These are phyloP conservation scores for Corniculantispora saksenae DNA, from an alignment of 2,329 filamentous ascomycete species.

Conservation along the genomic window DNA sequence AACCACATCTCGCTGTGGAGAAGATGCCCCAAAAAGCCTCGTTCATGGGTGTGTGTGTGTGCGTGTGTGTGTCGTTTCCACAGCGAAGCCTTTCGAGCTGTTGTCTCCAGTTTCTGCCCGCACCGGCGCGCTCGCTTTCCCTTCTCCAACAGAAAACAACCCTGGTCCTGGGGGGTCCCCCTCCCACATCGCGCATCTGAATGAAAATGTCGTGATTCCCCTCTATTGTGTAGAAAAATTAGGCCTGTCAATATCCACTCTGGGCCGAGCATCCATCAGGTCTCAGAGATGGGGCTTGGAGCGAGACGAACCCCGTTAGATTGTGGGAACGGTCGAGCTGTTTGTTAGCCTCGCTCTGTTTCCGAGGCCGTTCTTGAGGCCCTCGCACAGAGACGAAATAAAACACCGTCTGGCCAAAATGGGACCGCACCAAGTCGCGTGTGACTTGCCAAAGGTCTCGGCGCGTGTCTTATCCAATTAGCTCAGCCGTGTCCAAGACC, in stretches of 20 bases:
- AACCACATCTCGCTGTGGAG: neutral
- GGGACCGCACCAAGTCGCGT: neutral
- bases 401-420: neutral
- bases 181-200: conserved; percentile 10
- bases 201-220: conserved; percentile 11
- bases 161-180: neutral
- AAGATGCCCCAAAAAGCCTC: neutral
- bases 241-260: neutral
- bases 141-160: neutral
- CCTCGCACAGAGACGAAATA: neutral
- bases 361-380: neutral
- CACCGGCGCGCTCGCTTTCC: neutral
- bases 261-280: neutral
- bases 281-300: neutral
- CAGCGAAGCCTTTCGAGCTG: neutral
- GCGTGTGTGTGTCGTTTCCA: neutral
- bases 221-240: neutral
- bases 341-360: conserved; percentile 3
- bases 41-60: neutral
- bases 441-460: neutral
- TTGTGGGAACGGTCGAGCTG: neutral
- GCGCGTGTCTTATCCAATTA: conserved; percentile 1
- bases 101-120: no score
- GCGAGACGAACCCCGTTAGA: neutral
- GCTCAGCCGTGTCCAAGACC: neutral